Percentiles rank a stretch among this genome's conserved stretches.
Conservation (phyloP, 176 grass and related monocot species). For the Ensete ventricosum region DNA sequence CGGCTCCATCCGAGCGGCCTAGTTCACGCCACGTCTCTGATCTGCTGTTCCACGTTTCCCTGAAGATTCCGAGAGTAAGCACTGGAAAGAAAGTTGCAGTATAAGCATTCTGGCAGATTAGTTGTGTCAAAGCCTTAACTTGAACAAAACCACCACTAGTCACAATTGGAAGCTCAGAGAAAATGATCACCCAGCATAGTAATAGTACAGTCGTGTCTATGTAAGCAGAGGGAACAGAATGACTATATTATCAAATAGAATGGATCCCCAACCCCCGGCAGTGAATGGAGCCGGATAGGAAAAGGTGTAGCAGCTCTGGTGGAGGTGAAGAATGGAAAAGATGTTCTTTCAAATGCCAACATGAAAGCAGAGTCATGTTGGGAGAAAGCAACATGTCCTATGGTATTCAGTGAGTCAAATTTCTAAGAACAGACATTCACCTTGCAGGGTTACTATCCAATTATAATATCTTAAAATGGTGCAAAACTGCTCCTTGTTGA, state of each 20-base stretch:
- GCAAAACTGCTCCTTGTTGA: background rate
- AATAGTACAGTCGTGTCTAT: background rate
- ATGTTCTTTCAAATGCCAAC: background rate
- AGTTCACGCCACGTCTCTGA: conserved; percentile 76
- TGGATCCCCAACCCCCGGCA: background rate
- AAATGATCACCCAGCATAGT: background rate
- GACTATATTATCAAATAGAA: background rate
- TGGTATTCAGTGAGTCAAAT: background rate
- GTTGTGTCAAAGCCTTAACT: background rate
- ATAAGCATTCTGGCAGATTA: background rate
- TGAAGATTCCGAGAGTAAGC: conserved; percentile 39
- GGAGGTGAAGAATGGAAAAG: background rate
- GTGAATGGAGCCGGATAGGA: background rate
- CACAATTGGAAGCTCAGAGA: background rate
- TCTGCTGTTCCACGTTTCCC: conserved; percentile 53
- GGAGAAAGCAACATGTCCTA: background rate
- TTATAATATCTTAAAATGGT: background rate
- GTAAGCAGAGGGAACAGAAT: background rate
- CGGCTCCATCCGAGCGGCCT: conserved; percentile 51
- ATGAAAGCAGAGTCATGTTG: background rate
- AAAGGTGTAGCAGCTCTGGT: background rate
- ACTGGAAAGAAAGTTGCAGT: conserved; percentile 25
- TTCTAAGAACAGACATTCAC: background rate
- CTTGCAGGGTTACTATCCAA: background rate
- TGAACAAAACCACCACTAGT: background rate